Percentiles rank a stretch among this genome's conserved stretches.
These are phyloP conservation scores for Cytospora schulzeri DNA, from an alignment of 2,329 filamentous ascomycete genomes.

Conservation along the genomic window DNA sequence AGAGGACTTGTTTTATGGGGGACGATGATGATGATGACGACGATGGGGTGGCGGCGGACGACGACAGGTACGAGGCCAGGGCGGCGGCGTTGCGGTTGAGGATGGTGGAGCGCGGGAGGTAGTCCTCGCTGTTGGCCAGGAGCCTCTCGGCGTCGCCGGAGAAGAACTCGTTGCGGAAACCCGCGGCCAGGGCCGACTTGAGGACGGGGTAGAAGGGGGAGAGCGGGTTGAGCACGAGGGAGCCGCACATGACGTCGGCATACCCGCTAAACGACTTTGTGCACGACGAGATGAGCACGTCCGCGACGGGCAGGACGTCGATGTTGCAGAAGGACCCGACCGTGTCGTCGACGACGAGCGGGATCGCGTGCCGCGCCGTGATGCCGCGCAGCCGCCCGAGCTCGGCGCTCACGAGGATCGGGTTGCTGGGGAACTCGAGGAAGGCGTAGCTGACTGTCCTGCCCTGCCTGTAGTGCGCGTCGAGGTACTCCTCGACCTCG, in stretches of 20 bases:
- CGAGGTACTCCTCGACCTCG: constrained; percentile 48
- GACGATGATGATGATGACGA: constrained; percentile 38
- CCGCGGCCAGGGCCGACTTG: constrained; percentile 33
- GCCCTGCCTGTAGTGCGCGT: constrained; percentile 41
- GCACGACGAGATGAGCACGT: constrained; percentile 54
- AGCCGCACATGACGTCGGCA: constrained; percentile 58
- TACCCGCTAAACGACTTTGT: constrained; percentile 63
- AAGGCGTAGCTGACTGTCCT: constrained; percentile 48
- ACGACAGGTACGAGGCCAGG: constrained; percentile 47
- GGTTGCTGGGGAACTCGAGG: constrained; percentile 54
- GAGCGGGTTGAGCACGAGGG: constrained; percentile 50
- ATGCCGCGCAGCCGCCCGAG: constrained; percentile 42
- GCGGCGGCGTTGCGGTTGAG: constrained; percentile 57
- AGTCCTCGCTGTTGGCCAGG: constrained; percentile 50
- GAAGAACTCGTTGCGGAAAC: constrained; percentile 50
- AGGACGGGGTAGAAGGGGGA: constrained; percentile 45
- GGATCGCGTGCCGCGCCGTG: constrained; percentile 48
- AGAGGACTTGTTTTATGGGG: constrained; percentile 45
- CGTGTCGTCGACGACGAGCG: constrained; percentile 53
- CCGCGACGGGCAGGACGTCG: constrained; percentile 51
- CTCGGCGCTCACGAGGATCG: constrained; percentile 46
- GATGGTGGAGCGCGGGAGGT: constrained; percentile 57
- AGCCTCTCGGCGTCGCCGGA: too few species aligned
- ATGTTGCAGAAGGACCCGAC: constrained; percentile 51
- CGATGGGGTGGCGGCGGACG: constrained; percentile 37